Evolutionary conservation across 371 early-diverging fungal genomes (phyloP).

Genomic region (Nematocida sp.): DNA sequence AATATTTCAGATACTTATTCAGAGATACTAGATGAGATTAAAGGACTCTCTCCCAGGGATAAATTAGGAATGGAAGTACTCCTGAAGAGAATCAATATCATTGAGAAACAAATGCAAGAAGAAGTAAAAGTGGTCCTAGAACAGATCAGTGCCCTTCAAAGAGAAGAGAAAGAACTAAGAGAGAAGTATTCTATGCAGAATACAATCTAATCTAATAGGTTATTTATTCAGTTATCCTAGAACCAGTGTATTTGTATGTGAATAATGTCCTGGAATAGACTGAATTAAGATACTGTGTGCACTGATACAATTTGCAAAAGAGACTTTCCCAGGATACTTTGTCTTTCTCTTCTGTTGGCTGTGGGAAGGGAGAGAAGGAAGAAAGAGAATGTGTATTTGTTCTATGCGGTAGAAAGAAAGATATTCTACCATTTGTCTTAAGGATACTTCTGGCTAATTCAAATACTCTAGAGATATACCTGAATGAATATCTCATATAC

Average conservation of each 20-base stretch:
- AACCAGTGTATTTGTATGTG: background rate
- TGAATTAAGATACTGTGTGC: conserved; percentile 24
- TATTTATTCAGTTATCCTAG: background rate
- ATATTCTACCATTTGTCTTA: conserved; percentile 15
- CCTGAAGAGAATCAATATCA: background rate
- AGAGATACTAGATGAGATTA: background rate
- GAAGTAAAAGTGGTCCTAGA: background rate
- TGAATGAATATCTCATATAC: background rate
- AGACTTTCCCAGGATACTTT: no score
- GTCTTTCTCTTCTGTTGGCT: background rate
- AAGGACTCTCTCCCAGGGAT: background rate
- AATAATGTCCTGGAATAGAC: conserved; percentile 41
- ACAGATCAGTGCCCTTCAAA: conserved; percentile 36
- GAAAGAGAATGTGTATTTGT: background rate
- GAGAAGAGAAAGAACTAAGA: conserved; percentile 47
- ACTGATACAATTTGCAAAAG: background rate
- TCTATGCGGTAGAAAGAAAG: conserved; percentile 35
- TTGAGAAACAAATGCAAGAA: background rate
- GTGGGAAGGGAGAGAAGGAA: background rate
- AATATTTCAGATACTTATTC: background rate
- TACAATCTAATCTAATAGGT: background rate
- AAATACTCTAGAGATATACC: conserved; percentile 8
- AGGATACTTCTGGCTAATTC: background rate
- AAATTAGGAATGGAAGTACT: background rate
- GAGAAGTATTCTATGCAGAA: background rate